Base-by-base conservation (phyloP, 1,139 yeast genomes). In the Blastobotrys arbuscula region DNA sequence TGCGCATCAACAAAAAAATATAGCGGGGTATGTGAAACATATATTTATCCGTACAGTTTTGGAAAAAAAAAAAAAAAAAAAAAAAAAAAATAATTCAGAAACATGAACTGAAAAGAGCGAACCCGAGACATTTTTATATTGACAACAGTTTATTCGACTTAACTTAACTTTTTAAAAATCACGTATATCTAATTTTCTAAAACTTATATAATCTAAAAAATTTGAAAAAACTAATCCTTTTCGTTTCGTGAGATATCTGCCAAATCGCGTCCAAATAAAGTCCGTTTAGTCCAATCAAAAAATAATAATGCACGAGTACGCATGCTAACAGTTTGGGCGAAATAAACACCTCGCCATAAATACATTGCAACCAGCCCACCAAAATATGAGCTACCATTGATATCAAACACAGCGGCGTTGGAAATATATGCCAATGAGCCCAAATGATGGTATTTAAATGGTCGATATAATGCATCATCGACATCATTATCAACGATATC, bases 301-400 rank as follows among this genome's bases (percentile, higher is more conserved):
- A 76, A 75, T 61, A 80, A 63, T 54, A 78, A 67, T 2, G 77
- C 78, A 57, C 85, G 71, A 2, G 81, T 77, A 60, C 84, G 72
- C 54, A 77, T 60, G 47, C 82, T 75, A 37, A 80, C 84, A 39
- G 81, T 74, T 62, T 80, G 82, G 26, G 83, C 76, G 65, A 79
- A 79, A 64, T 80, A 80, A 26, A 78, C 81, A 39, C 82, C 75
- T 65, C 85, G 75, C 85, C 85, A 80, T 48, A 79, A 63, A 60
- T 80, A 80, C 81, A 80, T 77, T 34, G 84, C 84, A 37, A 79
- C 64, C 40, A 80, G 61, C 1, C 84, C 85, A 50, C 84, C 83
- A 52, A 78, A 71, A 28, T 77, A 71, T 54, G 76, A 71, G 36
- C 69, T 70, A n/a, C 81, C 81, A 8, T 46, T 46, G 50, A 78